phyloP scores from a whole-genome alignment of 2,329 filamentous ascomycete species.

The Aspergillus neotritici region DNA sequence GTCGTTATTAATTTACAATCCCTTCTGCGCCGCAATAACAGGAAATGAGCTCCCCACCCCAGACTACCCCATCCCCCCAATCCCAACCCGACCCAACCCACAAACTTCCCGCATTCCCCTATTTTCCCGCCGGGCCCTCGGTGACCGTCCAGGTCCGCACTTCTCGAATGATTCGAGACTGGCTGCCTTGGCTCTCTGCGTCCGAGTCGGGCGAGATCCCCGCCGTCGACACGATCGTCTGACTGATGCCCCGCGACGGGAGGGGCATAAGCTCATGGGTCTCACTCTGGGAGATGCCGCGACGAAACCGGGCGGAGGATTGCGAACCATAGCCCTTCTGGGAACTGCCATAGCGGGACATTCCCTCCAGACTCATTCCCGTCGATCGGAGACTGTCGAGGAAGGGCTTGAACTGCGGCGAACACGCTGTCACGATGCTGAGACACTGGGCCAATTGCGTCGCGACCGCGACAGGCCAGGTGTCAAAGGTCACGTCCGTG shows the following conservation, averaged over 20 bases:
- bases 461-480: conserved; percentile 16
- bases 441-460: conserved; percentile 17
- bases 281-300: conserved; percentile 6
- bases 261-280: conserved; percentile 13
- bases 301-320: conserved; percentile 5
- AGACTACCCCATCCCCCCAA: too few relatives aligned
- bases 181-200: conserved; percentile 21
- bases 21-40: too few relatives aligned
- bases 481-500: conserved; percentile 16
- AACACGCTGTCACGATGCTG: conserved; percentile 27
- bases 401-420: conserved; percentile 29
- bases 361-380: conserved; percentile 21
- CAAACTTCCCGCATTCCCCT: background rate
- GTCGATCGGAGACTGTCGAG: conserved; percentile 26
- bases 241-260: conserved; percentile 7
- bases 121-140: conserved; percentile 8
- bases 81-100: too few relatives aligned
- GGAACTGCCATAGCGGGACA: conserved; percentile 12
- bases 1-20: too few relatives aligned
- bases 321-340: conserved; percentile 14
- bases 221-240: conserved; percentile 12
- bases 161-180: conserved; percentile 23
- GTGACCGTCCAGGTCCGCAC: conserved; percentile 21
- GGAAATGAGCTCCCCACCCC: too few relatives aligned
- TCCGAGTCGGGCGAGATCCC: conserved; percentile 16